Evolutionary conservation across 345 rosid genomes (phyloP).

Genomic region (rapeseed (Brassica napus)): Da-Ae NC_063442.1:3442501-3443000

Average conservation of each 20-base stretch:
- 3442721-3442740: neutral
- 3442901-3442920: slow-evolving; percentile 14
- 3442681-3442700: neutral
- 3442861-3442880: slow-evolving; percentile 26
- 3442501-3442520: slow-evolving; percentile 17
- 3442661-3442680: neutral
- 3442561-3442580: slow-evolving; percentile 41
- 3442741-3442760: neutral
- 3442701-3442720: neutral
- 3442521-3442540: slow-evolving; percentile 35
- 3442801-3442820: slow-evolving; percentile 11
- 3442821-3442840: slow-evolving; percentile 40
- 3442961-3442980: slow-evolving; percentile 19
- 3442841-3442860: slow-evolving; percentile 37
- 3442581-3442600: slow-evolving; percentile 19
- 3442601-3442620: slow-evolving; percentile 27
- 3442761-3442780: neutral
- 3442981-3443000: slow-evolving; percentile 16
- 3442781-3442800: neutral
- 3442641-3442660: neutral
- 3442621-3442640: slow-evolving; percentile 43
- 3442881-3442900: slow-evolving; percentile 20
- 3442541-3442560: slow-evolving; percentile 28
- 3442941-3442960: slow-evolving; percentile 34
- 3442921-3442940: slow-evolving; percentile 39